These are phyloP conservation scores for Nepenthes gracilis DNA, from an alignment of 148 eudicot species.

Conservation along the genomic window DNA sequence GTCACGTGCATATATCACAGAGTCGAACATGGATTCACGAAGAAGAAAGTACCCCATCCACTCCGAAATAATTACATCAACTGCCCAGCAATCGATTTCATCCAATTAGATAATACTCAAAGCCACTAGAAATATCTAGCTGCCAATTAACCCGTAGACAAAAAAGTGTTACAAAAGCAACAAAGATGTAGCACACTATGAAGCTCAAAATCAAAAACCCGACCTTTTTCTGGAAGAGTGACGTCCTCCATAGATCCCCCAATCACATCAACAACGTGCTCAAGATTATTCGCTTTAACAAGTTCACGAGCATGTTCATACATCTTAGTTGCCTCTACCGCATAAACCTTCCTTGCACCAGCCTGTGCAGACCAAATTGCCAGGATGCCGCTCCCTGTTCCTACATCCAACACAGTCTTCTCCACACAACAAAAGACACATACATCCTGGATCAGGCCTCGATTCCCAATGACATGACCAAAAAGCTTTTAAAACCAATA, in stretches of 20 bases:
- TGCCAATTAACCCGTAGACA: too few relatives aligned
- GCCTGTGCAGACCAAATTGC: slow-evolving; percentile 99
- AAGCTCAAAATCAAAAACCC: not conserved
- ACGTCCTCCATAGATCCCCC: slow-evolving; percentile 89
- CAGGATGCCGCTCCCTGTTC: slow-evolving; percentile 96
- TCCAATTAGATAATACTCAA: slow-evolving; percentile 4
- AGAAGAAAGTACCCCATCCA: slow-evolving; percentile 99
- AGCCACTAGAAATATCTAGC: not conserved
- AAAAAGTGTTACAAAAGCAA: too few relatives aligned
- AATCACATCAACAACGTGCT: slow-evolving; percentile 79
- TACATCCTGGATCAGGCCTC: slow-evolving; percentile 1
- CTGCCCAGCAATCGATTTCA: slow-evolving; percentile 32
- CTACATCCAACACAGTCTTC: slow-evolving; percentile 86
- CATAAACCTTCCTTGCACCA: slow-evolving; percentile 94
- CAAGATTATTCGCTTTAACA: slow-evolving; percentile 73
- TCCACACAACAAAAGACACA: not conserved
- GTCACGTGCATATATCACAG: slow-evolving; percentile 93
- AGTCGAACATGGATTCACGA: slow-evolving; percentile 98
- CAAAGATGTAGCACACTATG: too few relatives aligned
- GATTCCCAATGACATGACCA: not conserved
- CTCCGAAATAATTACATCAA: slow-evolving; percentile 94
- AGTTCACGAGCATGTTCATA: slow-evolving; percentile 82
- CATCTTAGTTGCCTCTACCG: slow-evolving; percentile 98
- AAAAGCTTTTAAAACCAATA: too few relatives aligned
- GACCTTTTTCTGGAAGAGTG: slow-evolving; percentile 43